phyloP scores from a whole-genome alignment of 768 basidiomycete species.

The Phlebiopsis flavidoalba region DNA sequence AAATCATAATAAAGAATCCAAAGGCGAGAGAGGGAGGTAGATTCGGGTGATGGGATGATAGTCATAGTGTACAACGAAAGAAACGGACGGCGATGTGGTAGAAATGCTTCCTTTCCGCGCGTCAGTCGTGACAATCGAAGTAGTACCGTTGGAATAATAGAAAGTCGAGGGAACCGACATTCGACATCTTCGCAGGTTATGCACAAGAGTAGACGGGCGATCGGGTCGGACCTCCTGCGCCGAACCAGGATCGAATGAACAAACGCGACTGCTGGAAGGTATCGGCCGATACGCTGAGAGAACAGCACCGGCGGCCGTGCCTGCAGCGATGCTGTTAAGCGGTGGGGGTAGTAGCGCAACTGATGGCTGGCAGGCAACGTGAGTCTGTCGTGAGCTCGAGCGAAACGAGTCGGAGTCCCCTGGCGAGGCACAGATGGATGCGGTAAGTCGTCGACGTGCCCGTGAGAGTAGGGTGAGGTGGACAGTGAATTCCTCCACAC shows the following conservation, averaged over 20 bases:
- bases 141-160: background rate
- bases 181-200: background rate
- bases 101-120: background rate
- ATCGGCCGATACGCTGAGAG: background rate
- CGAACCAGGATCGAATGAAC: conserved; percentile 6
- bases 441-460: conserved; percentile 13
- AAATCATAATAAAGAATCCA: conserved; percentile 1
- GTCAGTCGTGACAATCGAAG: background rate
- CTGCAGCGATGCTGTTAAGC: conserved; percentile 15
- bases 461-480: conserved; percentile 31
- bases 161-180: background rate
- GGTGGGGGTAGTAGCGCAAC: conserved; percentile 26
- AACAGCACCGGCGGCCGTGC: conserved; percentile 4
- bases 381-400: conserved; percentile 27
- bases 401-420: conserved; percentile 25
- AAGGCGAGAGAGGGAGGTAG: background rate
- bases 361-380: conserved; percentile 23
- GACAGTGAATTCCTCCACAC: conserved; percentile 46
- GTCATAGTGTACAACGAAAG: conserved; percentile 1
- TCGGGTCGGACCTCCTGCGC: background rate
- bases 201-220: background rate
- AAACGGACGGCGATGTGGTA: background rate
- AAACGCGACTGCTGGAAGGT: background rate
- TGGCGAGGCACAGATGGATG: conserved; percentile 18
- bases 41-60: background rate